Base-by-base conservation (phyloP, 163 green algal species). In the Chlamydomonas reinhardtii region DNA sequence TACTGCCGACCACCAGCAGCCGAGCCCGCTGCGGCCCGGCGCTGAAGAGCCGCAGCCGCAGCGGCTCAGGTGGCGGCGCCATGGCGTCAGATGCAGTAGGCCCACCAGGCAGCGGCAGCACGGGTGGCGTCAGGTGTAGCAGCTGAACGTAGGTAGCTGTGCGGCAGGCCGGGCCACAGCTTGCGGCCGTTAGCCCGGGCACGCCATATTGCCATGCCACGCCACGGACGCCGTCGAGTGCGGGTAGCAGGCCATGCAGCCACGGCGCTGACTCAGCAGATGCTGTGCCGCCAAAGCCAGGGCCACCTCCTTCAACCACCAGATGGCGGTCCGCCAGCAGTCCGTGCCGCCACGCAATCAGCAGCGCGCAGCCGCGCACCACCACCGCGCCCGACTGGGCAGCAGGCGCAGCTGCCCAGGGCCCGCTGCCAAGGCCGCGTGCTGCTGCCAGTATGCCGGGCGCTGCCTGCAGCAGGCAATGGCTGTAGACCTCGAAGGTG, bases 361-460 rank as follows among this genome's bases (percentile, higher is more conserved):
- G 72, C 72, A 62, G 72, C 25, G 22, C 72, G 34, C 72, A 76
- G 72, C 72, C 72, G 0, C 39, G 39, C 72, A 76, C 72, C 37
- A 62, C 72, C 39, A 76, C 71, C 9, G 37, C 37, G 39, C 39
- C 39, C 8, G 39, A 48, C 39, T 48, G 39, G 39, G 39, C 39
- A 48, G 39, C 39, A 48, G 39, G 39, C 39, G 39, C 39, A 48
- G 39, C 39, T 48, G 8, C 39, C 8, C 5, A 5, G 5, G 39
- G 39, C 39, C 8, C 39, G 39, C 39, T 48, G 39, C 39, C 39
- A 48, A 8, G 5, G 39, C 39, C 5, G 39, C 39, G 5, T 14
- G 5, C 20, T 16, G 11, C 9, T 4, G 69, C 34, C 34, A 74
- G 5, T 20, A 54, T 74, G 69, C 11, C 35, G 69, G 69, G 35